Base-by-base conservation (phyloP, 129 eudicot genomes). In the Flaveria trinervia region DNA sequence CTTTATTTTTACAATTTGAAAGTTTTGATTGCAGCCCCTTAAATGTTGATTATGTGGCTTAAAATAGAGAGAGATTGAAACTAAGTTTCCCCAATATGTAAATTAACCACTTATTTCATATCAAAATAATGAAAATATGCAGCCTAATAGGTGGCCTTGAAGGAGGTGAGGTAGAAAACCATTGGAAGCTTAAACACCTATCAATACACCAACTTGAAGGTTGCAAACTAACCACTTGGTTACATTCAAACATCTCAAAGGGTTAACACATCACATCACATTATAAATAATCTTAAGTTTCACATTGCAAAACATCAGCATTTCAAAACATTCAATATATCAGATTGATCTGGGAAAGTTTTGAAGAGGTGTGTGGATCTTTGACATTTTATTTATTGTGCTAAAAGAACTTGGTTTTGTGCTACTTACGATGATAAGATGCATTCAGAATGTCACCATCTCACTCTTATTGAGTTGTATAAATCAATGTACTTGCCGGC, bases 401-500 rank as follows among this genome's bases (percentile, higher is more conserved):
- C 33, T 18, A 15, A 33, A 39, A 66, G 23, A 36, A 36, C 55
- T 45, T 60, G 45, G 45, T 39, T 14, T 10, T 16, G 49, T 25
- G 23, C 26, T 20, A 46, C 50, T 60, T 74, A 59, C 23, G 20
- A 73, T 2, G 57, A 20, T 41, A 14, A 73, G 61, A 13, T 56
- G 70, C 44, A 30, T 25, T 41, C 25, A 71, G 39, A 33, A 33
- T 68, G 28, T 74, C 72, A 73, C 36, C 74, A 69, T 83, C 86
- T 83, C 28, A 85, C 89, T 83, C 85, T 86, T 8, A 86, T 77
- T 0, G 93, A 84, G 75, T 83, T 85, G 87, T 92, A 92, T 45
- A 89, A 66, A 20, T 88, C 84, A 28, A 89, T 80, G 82, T 92
- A 92, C 75, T 86, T 85, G 52, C 87, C 87, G 28, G 97, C 96